These are phyloP conservation scores for Withania somnifera DNA, from an alignment of 305 asterid genomes.

Conservation along the genomic window DNA sequence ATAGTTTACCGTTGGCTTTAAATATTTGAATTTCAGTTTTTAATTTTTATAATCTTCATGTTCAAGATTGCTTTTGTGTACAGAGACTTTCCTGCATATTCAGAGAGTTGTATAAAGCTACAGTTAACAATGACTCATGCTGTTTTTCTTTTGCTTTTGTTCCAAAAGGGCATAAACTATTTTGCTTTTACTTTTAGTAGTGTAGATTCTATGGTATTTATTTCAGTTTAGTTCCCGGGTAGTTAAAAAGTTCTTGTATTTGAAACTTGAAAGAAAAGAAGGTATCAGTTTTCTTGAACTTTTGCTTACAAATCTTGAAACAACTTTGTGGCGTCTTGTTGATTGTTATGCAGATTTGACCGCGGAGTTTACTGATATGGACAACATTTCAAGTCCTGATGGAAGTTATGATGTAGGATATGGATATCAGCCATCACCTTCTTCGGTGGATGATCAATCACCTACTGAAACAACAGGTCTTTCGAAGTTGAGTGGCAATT, in stretches of 20 bases:
- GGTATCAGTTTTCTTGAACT: background rate
- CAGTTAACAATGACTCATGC: slow-evolving; percentile 21
- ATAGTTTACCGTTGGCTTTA: slow-evolving; percentile 25
- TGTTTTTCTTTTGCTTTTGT: slow-evolving; percentile 6
- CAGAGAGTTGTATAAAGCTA: slow-evolving; percentile 20
- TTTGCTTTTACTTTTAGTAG: background rate
- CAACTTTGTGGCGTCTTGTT: background rate
- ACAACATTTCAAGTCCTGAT: slow-evolving; percentile 28
- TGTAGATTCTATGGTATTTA: background rate
- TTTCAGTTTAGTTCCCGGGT: background rate
- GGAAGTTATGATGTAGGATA: slow-evolving; percentile 36
- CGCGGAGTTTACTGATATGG: slow-evolving; percentile 19
- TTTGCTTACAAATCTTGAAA: background rate
- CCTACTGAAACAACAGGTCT: slow-evolving; percentile 27
- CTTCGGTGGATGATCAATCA: slow-evolving; percentile 49
- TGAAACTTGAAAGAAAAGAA: background rate
- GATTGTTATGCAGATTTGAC: background rate
- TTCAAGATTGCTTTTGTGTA: background rate
- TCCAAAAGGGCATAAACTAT: background rate
- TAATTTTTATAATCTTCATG: background rate
- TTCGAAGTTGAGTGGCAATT: slow-evolving; percentile 37
- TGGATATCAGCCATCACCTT: slow-evolving; percentile 46
- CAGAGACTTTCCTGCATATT: slow-evolving; percentile 27
- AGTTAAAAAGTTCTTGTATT: background rate
- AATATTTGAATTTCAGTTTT: background rate